phyloP scores from a whole-genome alignment of 2,329 filamentous ascomycete genomes.

The Ophiostoma ulmi region DNA sequence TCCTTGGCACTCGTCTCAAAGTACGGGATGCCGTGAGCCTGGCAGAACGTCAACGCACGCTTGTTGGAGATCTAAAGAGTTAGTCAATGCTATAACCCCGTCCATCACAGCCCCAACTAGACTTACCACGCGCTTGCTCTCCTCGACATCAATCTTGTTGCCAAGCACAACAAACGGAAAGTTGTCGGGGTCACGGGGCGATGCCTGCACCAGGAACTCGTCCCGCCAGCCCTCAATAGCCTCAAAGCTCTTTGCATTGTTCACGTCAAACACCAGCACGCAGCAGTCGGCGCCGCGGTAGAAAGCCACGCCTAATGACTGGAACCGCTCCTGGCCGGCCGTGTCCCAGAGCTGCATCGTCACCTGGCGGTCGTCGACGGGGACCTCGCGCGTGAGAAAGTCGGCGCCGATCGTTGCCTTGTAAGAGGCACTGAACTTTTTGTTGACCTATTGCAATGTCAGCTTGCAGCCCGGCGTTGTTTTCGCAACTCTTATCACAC shows the following conservation, averaged over 20 bases:
- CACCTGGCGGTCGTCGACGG: constrained; percentile 93
- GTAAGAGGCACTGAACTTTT: constrained; percentile 99
- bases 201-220: constrained; percentile 96
- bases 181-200: constrained; percentile 90
- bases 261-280: constrained; percentile 96
- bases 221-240: constrained; percentile 97
- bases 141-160: constrained; percentile 98
- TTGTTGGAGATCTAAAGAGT: constrained; percentile 77
- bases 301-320: constrained; percentile 94
- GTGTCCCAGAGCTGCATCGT: constrained; percentile 99
- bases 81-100: neutral
- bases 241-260: constrained; percentile 98
- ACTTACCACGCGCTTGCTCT: constrained; percentile 85
- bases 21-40: constrained; percentile 95
- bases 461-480: neutral
- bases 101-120: too few relatives aligned
- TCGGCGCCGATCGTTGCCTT: constrained; percentile 99
- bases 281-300: constrained; percentile 98
- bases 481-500: neutral
- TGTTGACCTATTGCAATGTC: constrained; percentile 72
- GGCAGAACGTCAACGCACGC: constrained; percentile 93
- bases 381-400: constrained; percentile 95
- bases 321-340: constrained; percentile 93
- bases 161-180: constrained; percentile 97
- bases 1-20: constrained; percentile 99